Conservation (phyloP, 495 filamentous ascomycete genomes). For the Trichoderma erinaceum region DNA sequence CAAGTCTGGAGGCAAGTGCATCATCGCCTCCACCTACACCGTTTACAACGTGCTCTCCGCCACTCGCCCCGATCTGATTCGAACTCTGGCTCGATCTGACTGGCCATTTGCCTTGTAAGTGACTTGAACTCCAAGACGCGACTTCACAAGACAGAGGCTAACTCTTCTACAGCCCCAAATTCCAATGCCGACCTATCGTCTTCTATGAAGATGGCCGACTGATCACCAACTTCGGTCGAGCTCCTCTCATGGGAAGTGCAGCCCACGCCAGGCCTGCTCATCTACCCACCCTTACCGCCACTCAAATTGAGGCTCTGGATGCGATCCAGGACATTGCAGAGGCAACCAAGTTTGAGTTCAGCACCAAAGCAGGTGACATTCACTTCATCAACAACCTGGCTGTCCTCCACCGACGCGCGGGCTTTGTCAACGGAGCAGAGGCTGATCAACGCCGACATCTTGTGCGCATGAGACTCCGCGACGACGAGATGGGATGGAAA, state of each 20-base stretch:
- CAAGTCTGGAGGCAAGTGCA: constrained; percentile 51
- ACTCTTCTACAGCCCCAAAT: constrained; percentile 36
- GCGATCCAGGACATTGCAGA: constrained; percentile 54
- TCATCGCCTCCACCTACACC: constrained; percentile 53
- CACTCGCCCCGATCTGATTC: constrained; percentile 56
- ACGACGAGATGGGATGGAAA: constrained; percentile 37
- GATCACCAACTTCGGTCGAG: constrained; percentile 56
- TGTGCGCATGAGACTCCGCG: constrained; percentile 47
- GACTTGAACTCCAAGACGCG: constrained; percentile 16
- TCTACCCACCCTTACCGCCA: constrained; percentile 50
- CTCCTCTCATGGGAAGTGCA: constrained; percentile 50
- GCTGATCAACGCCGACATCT: constrained; percentile 40
- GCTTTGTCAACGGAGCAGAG: constrained; percentile 46
- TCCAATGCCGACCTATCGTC: constrained; percentile 51
- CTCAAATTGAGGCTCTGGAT: constrained; percentile 58
- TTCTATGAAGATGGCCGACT: constrained; percentile 50
- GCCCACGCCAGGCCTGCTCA: constrained; percentile 47
- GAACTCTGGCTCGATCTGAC: constrained; percentile 48
- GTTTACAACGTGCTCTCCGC: constrained; percentile 61
- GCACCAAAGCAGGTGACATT: constrained; percentile 57
- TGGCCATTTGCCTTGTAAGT: constrained; percentile 61
- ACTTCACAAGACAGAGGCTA: neutral
- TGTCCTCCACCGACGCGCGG: constrained; percentile 60
- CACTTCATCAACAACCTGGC: constrained; percentile 71
- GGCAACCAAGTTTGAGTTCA: constrained; percentile 49